Base-by-base conservation (phyloP, 2,329 filamentous ascomycete species). In the Tricladium varicosporioides region DNA sequence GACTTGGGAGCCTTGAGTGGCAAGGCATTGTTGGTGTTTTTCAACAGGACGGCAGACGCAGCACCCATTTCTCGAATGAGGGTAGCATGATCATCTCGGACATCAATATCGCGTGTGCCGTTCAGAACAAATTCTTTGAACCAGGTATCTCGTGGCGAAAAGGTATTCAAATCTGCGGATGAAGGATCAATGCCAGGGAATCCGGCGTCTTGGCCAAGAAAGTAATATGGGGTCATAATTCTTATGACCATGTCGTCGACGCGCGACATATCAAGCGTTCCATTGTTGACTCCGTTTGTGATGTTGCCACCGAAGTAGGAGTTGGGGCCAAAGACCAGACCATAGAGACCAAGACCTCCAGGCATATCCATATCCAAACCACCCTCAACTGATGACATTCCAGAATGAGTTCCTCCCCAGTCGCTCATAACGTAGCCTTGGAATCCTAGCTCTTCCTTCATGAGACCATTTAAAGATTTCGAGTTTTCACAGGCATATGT, bases 371-470 rank as follows among this genome's bases (percentile, higher is more conserved):
- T 84, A 67, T 96, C 92, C 2, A 96, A 78, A 1, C 92, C 92
- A 2, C 90, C 88, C 4, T 96, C 75, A 2, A 91, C 88, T 51
- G 84, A 88, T 10, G 82, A 83, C 0, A 95, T 88, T 13, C 92
- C 92, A 5, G 87, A 86, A 59, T 89, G 84, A 68, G 95, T 91
- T 0, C 88, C 89, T 2, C 92, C 78, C 90, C 91, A 96, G 70
- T 96, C 92, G 0, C 85, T 87, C 77, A 93, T 88, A 8, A 93
- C 82, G 53, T 91, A 92, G 0, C 91, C 91, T 69, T 94, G 88
- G 68, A 95, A 94, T 4, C 89, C 91, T 1, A 95, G 78, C 70
- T 94, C 90, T 56, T 91, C 88, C 67, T 95, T 95, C 44, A 95
- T 75, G 7, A 95, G 78, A 0, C 87, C 87, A 63, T 93, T 96